Base-by-base conservation (phyloP, 805 yeast genomes). In the Saccharomycopsis fermentans region DNA sequence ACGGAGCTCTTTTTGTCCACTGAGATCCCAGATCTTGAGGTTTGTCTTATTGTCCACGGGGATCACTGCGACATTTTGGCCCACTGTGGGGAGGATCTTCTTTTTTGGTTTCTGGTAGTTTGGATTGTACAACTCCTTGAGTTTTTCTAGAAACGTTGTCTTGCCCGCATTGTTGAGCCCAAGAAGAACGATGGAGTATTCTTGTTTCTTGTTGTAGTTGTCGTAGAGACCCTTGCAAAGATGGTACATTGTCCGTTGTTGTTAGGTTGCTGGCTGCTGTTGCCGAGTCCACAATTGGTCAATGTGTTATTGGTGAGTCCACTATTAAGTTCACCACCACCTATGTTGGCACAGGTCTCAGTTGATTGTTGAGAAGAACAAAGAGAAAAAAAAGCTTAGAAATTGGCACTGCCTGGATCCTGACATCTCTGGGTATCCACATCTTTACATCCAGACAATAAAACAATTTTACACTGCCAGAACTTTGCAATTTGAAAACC, bases 111-210 rank as follows among this genome's bases (percentile, higher is more conserved):
- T 59, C 52, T 62, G 60, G 56, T 71, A 73, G 51, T 72, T 74
- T 54, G 77, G 71, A 34, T 76, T 73, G 65, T 79, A 84, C 52
- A 77, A 69, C 51, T 77, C 75, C 66, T 87, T 87, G 39, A 85
- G 71, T 63, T 83, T 79, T 68, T 86, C 94, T 26, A 86, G 68
- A 59, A 86, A 78, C 0, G 92, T 87, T 14, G 98, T 94, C 69
- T 92, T 92, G 1, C 99, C 99, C 0, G 98, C 96, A 74, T 92
- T 91, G 70, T 92, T 97, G 32, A 92, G 78, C 19, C 99, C 99
- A 24, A 92, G 75, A 39, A 92, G 87, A 54, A 92, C 77, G 2
- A 87, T 80, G 1, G 90, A 82, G 67, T 87, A 87, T 70, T 86
- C 89, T 65, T 83, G 87, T 63, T 76, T 77, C 59, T 77, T 74